A percentile compares a stretch with the other conserved stretches of the same genome.
Conservation (phyloP, 2,329 filamentous ascomycete genomes). For the Niveomyces coronatus region DNA sequence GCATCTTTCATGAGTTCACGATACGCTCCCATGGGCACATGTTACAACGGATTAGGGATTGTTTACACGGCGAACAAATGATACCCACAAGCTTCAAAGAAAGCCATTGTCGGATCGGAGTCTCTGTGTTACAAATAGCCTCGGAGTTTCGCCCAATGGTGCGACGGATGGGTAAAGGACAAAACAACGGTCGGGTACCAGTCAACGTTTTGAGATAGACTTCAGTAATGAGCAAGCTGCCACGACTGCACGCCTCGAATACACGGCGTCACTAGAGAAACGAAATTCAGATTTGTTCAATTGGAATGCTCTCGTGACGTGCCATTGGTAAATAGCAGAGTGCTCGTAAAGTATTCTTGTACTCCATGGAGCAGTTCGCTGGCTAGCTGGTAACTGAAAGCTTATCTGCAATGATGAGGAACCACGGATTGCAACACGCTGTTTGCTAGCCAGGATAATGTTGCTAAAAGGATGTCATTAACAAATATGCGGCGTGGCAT, state of each 20-base stretch:
- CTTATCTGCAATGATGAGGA: too few relatives aligned
- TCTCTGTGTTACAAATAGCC: slow-evolving; percentile 7
- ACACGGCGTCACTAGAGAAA: slow-evolving; percentile 9
- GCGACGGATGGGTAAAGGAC: slow-evolving; percentile 11
- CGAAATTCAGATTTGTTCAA: slow-evolving; percentile 9
- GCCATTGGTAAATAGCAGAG: not conserved
- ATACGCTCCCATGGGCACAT: slow-evolving; percentile 18
- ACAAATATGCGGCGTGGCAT: too few relatives aligned
- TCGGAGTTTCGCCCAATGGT: slow-evolving; percentile 9
- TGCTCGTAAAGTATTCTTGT: too few relatives aligned
- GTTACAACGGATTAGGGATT: slow-evolving; percentile 9
- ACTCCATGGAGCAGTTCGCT: too few relatives aligned
- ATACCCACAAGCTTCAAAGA: too few relatives aligned
- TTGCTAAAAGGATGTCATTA: too few relatives aligned
- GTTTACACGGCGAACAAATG: slow-evolving; percentile 4
- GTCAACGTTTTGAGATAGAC: slow-evolving; percentile 9
- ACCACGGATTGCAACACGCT: too few relatives aligned
- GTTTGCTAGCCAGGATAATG: too few relatives aligned
- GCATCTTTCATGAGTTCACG: slow-evolving; percentile 32
- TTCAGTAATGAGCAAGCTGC: slow-evolving; percentile 8
- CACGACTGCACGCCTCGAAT: slow-evolving; percentile 7
- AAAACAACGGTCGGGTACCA: slow-evolving; percentile 10
- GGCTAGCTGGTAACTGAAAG: too few relatives aligned
- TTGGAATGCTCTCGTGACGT: slow-evolving; percentile 7
- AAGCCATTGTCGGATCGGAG: too few relatives aligned